phyloP scores from a whole-genome alignment of 1,284 basidiomycete species.

The Veloporphyrellus conicus region DNA sequence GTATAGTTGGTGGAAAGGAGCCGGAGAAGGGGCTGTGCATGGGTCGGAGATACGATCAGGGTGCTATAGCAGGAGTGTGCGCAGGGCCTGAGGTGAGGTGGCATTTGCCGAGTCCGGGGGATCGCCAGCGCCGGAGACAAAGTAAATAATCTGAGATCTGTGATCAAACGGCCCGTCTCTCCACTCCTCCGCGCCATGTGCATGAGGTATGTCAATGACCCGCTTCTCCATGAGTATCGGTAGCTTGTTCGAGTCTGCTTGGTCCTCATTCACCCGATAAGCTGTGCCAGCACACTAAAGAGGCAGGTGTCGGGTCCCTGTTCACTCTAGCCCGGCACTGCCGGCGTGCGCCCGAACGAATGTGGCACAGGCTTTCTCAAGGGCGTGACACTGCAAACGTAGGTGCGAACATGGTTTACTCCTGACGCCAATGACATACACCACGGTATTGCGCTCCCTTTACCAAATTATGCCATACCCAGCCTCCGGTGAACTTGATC shows the following conservation, averaged over 20 bases:
- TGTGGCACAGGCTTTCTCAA: conserved; percentile 7
- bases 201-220: conserved; percentile 3
- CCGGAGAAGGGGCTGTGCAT: conserved; percentile 15
- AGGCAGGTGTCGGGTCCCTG: not conserved
- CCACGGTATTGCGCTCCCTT: conserved; percentile 10
- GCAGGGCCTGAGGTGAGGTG: conserved; percentile 10
- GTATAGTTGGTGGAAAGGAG: conserved; percentile 12
- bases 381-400: conserved; percentile 5
- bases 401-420: not conserved
- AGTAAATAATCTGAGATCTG: conserved; percentile 34
- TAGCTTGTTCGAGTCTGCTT: not conserved
- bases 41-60: conserved; percentile 7
- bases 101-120: conserved; percentile 32
- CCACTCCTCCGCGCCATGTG: not conserved
- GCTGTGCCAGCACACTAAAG: not conserved
- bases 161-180: conserved; percentile 12
- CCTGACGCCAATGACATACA: conserved; percentile 15
- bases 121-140: conserved; percentile 32
- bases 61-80: not conserved
- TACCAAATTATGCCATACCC: conserved; percentile 9
- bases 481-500: conserved; percentile 21
- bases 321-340: conserved; percentile 13
- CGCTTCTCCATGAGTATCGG: not conserved
- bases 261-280: too few relatives aligned
- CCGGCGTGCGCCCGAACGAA: conserved; percentile 16